Percentiles rank a stretch among this genome's conserved stretches.
phyloP scores from a whole-genome alignment of 225 moss, liverwort and hornwort species.

The Physcomitrellopsis africana region DNA sequence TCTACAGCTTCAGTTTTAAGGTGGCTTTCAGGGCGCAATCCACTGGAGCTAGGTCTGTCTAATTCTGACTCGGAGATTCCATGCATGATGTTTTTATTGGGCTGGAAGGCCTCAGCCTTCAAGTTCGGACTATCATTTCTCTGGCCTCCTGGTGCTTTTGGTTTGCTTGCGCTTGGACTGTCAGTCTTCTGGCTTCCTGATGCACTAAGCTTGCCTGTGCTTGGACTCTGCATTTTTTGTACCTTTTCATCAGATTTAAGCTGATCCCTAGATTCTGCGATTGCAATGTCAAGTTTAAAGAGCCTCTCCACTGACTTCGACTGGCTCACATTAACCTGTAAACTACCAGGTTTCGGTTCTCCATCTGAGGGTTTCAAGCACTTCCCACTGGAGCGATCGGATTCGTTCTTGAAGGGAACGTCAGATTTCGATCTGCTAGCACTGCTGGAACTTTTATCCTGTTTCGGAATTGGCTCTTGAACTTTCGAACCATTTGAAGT shows the following conservation, averaged over 20 bases:
- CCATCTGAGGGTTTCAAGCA: neutral
- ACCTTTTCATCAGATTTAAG: slow-evolving; percentile 22
- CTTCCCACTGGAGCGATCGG: slow-evolving; percentile 16
- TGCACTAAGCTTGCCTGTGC: no score
- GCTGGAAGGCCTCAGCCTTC: slow-evolving; percentile 30
- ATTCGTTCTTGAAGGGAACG: slow-evolving; percentile 27
- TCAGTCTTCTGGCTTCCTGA: no score
- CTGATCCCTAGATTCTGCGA: slow-evolving; percentile 24
- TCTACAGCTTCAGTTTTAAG: slow-evolving; percentile 25
- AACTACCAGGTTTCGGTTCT: slow-evolving; percentile 9
- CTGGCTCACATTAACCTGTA: slow-evolving; percentile 19
- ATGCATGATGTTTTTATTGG: slow-evolving; percentile 11
- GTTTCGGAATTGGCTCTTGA: slow-evolving; percentile 32
- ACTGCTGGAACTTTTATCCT: slow-evolving; percentile 30
- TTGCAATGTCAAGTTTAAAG: slow-evolving; percentile 15
- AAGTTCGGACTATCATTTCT: slow-evolving; percentile 28
- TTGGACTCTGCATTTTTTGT: slow-evolving; percentile 29
- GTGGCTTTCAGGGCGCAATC: slow-evolving; percentile 26
- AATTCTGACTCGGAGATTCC: slow-evolving; percentile 24
- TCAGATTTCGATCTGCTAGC: slow-evolving; percentile 39
- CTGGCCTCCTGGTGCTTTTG: neutral
- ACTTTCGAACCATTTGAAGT: slow-evolving; percentile 38
- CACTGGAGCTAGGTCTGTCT: slow-evolving; percentile 36
- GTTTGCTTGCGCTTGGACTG: no score
- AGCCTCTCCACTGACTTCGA: slow-evolving; percentile 26